Conservation (phyloP, 208 protist genomes). For the Crithidia thermophila region DNA sequence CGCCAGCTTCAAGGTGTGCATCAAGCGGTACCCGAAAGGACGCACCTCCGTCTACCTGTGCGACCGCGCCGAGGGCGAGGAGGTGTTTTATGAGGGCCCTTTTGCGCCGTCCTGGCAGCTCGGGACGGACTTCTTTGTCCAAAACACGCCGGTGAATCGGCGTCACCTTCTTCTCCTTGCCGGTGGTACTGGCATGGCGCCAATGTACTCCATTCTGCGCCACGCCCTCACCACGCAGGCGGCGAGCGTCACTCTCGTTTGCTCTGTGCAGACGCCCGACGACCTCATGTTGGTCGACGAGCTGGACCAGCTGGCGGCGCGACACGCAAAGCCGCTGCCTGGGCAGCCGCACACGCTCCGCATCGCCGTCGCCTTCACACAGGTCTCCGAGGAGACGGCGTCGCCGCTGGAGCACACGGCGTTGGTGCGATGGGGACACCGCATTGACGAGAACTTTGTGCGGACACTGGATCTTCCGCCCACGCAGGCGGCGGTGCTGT, state of each 20-base stretch:
- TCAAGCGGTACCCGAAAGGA: slow-evolving; percentile 54
- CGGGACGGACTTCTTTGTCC: slow-evolving; percentile 39
- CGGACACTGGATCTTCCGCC: slow-evolving; percentile 1
- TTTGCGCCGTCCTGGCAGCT: slow-evolving; percentile 52
- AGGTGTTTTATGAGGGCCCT: slow-evolving; percentile 60
- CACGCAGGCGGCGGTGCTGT: slow-evolving; percentile 47
- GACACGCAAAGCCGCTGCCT: slow-evolving; percentile 12
- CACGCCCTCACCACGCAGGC: slow-evolving; percentile 43
- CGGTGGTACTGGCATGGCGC: slow-evolving; percentile 65
- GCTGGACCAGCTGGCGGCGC: slow-evolving; percentile 34
- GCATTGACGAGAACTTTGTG: slow-evolving; percentile 10
- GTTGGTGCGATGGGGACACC: slow-evolving; percentile 15
- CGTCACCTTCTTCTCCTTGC: slow-evolving; percentile 66
- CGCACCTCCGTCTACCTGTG: slow-evolving; percentile 51
- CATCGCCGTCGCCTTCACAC: slow-evolving; percentile 13
- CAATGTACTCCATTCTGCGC: slow-evolving; percentile 61
- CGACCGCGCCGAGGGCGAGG: slow-evolving; percentile 38
- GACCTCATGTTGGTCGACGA: slow-evolving; percentile 52
- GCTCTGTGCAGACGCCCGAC: slow-evolving; percentile 36
- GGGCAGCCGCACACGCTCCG: slow-evolving; percentile 17
- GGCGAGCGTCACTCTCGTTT: slow-evolving; percentile 58
- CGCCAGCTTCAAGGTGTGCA: slow-evolving; percentile 59
- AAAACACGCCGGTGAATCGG: slow-evolving; percentile 3
- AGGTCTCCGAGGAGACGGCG: slow-evolving; percentile 6
- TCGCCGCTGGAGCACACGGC: slow-evolving; percentile 1